These are phyloP conservation scores for Sordariomycetes sp. DNA, from an alignment of 2,329 filamentous ascomycete genomes.

Conservation along the genomic window DNA sequence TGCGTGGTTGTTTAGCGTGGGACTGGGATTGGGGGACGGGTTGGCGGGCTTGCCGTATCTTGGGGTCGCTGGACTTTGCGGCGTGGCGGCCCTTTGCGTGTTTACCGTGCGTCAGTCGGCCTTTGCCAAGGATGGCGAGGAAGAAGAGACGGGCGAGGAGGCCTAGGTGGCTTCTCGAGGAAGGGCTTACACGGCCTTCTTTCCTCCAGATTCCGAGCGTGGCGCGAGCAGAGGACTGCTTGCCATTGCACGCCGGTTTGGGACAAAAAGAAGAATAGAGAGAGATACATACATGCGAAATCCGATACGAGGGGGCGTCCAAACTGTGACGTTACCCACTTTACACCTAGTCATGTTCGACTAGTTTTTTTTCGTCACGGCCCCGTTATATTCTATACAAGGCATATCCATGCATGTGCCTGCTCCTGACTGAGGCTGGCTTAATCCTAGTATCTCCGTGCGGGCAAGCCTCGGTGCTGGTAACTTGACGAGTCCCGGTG, in stretches of 20 bases:
- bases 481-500: too few species aligned
- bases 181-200: not conserved
- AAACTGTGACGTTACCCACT: too few species aligned
- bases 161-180: not conserved
- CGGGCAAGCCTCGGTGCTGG: too few species aligned
- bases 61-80: constrained; percentile 4
- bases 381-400: too few species aligned
- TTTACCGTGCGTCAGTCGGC: not conserved
- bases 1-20: constrained; percentile 12
- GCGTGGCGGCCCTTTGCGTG: not conserved
- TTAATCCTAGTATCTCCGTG: too few species aligned
- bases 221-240: not conserved
- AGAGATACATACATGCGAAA: too few species aligned
- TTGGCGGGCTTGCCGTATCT: constrained; percentile 15
- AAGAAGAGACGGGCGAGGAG: not conserved
- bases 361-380: too few species aligned
- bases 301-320: not conserved
- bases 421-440: too few species aligned
- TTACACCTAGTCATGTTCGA: too few species aligned
- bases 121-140: not conserved
- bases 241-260: too few species aligned
- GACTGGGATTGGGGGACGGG: constrained; percentile 10
- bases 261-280: too few species aligned
- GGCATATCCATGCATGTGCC: too few species aligned
- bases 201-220: not conserved